Evolutionary conservation across 768 basidiomycete genomes (phyloP), one percentile per base, ranked within the genome.

Genomic region (Infundibulicybe gibba): DNA sequence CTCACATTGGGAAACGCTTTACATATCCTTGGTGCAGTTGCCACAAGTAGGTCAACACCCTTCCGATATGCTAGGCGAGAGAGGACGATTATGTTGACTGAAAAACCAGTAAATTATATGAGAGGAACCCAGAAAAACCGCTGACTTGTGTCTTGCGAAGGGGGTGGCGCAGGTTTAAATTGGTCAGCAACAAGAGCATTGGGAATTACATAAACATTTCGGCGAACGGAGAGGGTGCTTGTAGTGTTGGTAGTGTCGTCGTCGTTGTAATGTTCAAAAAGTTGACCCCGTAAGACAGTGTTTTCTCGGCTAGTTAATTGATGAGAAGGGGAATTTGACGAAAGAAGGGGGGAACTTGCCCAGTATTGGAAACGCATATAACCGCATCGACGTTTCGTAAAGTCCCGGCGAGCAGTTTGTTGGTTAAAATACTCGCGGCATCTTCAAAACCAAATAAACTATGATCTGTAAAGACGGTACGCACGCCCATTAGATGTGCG

Each of bases 391-490:
- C 90, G 60, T 95, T 94, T 49, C 84, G 80, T 58, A 99, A 69
- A 2, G 89, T 85, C 3, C 81, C 93, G 10, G 81, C 87, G 34
- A 98, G 71, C 31, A 99, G 77, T 63, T 99, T 99, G 71, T 99
- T 99, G 5, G 97, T 97, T 53, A 97, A 71, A 34, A 99, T 95
- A 54, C 94, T 94, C 1, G 94, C 94, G 13, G 97, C 94, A 59
- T 97, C 94, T 30, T 91, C 94, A 59, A 99, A 94, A 1, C 94
- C 95, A 55, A 98, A 98, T 20, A 99, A 66, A 57, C 90, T 93
- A 57, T 99, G 95, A 64, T 99, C 97, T 0, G 97, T 98, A 62
- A 98, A 95, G 9, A 97, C 89, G 0, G 92, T 93, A 34, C 88
- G 82, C 11, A 97, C 75, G 10, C 89, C 87, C 69, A 98, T 77